phyloP scores from a whole-genome alignment of 2,329 filamentous ascomycete genomes.

The Geosmithia putterillii region DNA sequence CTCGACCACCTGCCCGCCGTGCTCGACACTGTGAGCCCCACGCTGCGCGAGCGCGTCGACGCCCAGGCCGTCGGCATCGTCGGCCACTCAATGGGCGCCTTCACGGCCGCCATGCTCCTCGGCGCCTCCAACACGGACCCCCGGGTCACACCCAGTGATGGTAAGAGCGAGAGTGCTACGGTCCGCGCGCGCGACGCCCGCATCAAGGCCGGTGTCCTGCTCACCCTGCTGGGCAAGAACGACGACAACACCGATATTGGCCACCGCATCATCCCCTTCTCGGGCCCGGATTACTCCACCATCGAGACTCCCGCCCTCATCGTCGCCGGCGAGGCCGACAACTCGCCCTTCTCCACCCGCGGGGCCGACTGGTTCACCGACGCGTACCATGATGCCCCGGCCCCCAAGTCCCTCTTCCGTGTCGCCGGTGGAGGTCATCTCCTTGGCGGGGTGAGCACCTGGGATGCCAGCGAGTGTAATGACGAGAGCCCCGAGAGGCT shows the following conservation, averaged over 20 bases:
- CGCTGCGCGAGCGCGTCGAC: conserved; percentile 10
- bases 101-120: conserved; percentile 8
- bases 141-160: no score
- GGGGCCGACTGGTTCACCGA: conserved; percentile 13
- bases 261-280: conserved; percentile 8
- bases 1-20: conserved; percentile 11
- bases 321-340: conserved; percentile 11
- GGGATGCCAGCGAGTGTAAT: conserved; percentile 10
- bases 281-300: conserved; percentile 6
- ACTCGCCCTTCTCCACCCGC: conserved; percentile 8
- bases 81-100: conserved; percentile 11
- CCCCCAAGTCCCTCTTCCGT: conserved; percentile 8
- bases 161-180: no score
- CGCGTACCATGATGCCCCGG: conserved; percentile 7
- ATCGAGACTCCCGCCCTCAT: conserved; percentile 9
- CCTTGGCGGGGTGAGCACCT: conserved; percentile 12
- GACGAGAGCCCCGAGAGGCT: conserved; percentile 12
- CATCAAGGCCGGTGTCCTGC: conserved; percentile 10
- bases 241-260: not conserved
- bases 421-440: conserved; percentile 11
- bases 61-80: conserved; percentile 9
- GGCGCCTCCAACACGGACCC: conserved; percentile 11
- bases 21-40: conserved; percentile 8
- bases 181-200: conserved; percentile 5
- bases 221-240: not conserved